These are phyloP conservation scores for Aspergillus haitiensis DNA, from an alignment of 495 filamentous ascomycete genomes.

Conservation along the genomic window DNA sequence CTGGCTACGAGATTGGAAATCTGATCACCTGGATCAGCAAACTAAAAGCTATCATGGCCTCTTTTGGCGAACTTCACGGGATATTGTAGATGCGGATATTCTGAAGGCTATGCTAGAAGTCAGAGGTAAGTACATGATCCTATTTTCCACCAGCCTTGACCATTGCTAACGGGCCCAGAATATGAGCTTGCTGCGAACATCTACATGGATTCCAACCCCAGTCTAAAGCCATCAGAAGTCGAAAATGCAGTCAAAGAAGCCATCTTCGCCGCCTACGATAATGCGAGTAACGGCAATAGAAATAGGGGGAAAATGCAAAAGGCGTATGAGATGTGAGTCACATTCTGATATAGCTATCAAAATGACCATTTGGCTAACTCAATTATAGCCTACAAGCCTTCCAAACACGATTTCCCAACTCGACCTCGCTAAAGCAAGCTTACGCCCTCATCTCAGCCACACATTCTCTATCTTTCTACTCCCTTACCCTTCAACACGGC, in stretches of 20 bases:
- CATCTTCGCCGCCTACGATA: conserved; percentile 77
- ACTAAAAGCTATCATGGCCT: conserved; percentile 55
- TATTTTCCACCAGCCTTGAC: background rate
- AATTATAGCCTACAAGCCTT: conserved; percentile 66
- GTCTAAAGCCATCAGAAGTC: conserved; percentile 53
- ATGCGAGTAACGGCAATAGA: conserved; percentile 85
- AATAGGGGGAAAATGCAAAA: conserved; percentile 80
- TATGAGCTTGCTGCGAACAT: conserved; percentile 67
- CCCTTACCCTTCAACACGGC: conserved; percentile 83
- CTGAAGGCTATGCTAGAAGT: conserved; percentile 71
- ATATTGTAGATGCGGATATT: conserved; percentile 70
- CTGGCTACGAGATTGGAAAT: conserved; percentile 82
- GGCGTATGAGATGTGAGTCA: conserved; percentile 75
- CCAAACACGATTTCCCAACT: conserved; percentile 59
- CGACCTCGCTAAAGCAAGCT: conserved; percentile 55
- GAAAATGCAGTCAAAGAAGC: conserved; percentile 65
- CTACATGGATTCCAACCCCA: conserved; percentile 56
- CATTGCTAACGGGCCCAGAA: conserved; percentile 47
- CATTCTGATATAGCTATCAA: background rate
- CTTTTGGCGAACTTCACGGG: conserved; percentile 64
- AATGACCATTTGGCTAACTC: conserved; percentile 9
- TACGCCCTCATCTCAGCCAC: conserved; percentile 79
- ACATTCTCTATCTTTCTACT: conserved; percentile 83
- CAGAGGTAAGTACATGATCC: conserved; percentile 53
- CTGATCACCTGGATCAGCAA: conserved; percentile 43